These are phyloP conservation scores for Alectoria sarmentosa DNA, from an alignment of 495 filamentous ascomycete genomes.

Conservation along the genomic window DNA sequence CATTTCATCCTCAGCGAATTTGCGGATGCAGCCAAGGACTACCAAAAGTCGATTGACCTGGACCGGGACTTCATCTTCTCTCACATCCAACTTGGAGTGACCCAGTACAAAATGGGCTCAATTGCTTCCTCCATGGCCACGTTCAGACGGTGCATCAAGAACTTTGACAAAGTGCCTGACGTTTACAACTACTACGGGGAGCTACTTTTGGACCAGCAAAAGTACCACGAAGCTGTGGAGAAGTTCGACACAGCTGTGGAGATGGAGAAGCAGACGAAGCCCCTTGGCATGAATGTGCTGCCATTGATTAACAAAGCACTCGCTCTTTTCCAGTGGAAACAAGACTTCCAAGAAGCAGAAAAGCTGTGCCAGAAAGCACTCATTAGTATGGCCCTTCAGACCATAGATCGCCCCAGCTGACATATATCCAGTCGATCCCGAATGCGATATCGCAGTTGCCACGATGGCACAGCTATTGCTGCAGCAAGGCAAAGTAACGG, in stretches of 20 bases:
- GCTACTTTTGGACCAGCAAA: slow-evolving; percentile 93
- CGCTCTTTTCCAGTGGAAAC: slow-evolving; percentile 95
- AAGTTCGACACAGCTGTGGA: slow-evolving; percentile 98
- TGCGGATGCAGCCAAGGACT: slow-evolving; percentile 89
- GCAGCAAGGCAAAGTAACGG: slow-evolving; percentile 93
- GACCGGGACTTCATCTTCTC: slow-evolving; percentile 97
- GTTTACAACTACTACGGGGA: slow-evolving; percentile 99
- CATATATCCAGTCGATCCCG: slow-evolving; percentile 75
- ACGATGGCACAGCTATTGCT: slow-evolving; percentile 99
- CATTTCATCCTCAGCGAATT: slow-evolving; percentile 97
- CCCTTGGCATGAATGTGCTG: slow-evolving; percentile 91
- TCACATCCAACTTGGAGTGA: slow-evolving; percentile 98
- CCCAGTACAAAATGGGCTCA: slow-evolving; percentile 99
- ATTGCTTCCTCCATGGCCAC: slow-evolving; percentile 97
- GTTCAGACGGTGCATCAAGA: slow-evolving; percentile 95
- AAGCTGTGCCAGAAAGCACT: slow-evolving; percentile 94
- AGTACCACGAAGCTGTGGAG: slow-evolving; percentile 90
- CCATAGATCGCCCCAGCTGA: slow-evolving; percentile 4
- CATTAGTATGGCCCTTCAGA: slow-evolving; percentile 63
- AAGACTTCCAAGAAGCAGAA: slow-evolving; percentile 90
- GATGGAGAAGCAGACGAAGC: slow-evolving; percentile 92
- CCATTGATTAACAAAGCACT: slow-evolving; percentile 98
- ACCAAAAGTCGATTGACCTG: slow-evolving; percentile 97
- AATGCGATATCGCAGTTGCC: slow-evolving; percentile 97
- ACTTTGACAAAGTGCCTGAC: slow-evolving; percentile 91